Evolutionary conservation across 1,284 basidiomycete genomes (phyloP).

Genomic region (Mycocalia duriaeana): DNA sequence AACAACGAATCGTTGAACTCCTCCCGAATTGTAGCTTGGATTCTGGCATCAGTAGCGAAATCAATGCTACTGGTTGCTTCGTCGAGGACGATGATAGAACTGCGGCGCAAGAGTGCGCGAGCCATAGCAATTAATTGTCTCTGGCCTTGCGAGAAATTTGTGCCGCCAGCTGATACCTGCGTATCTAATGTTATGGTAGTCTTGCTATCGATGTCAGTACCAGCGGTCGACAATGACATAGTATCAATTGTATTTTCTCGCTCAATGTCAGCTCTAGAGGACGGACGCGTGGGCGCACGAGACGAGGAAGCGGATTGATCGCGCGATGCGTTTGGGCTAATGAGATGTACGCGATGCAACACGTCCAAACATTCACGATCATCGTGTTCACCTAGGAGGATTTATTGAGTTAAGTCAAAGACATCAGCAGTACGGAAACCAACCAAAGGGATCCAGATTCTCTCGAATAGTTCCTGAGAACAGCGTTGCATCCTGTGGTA

Average conservation of each 20-base stretch:
- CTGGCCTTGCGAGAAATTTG: constrained; percentile 84
- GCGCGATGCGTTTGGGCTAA: constrained; percentile 45
- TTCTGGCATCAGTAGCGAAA: constrained; percentile 72
- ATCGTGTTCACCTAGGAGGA: constrained; percentile 61
- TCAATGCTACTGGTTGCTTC: constrained; percentile 79
- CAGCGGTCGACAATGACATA: constrained; percentile 35
- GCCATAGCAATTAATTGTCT: constrained; percentile 82
- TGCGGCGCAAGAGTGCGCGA: constrained; percentile 70
- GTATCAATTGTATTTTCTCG: constrained; percentile 26
- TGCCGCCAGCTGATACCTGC: constrained; percentile 73
- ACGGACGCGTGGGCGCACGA: constrained; percentile 39
- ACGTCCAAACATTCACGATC: constrained; percentile 76
- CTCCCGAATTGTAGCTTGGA: constrained; percentile 77
- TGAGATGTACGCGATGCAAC: constrained; percentile 60
- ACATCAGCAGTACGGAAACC: constrained; percentile 6
- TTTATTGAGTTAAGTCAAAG: background rate
- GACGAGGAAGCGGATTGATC: constrained; percentile 33
- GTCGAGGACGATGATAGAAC: constrained; percentile 77
- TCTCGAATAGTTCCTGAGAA: constrained; percentile 86
- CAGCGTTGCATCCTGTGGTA: constrained; percentile 78
- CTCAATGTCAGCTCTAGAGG: constrained; percentile 36
- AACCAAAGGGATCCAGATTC: constrained; percentile 83
- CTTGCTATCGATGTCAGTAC: constrained; percentile 46
- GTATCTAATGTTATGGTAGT: constrained; percentile 62
- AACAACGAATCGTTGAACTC: constrained; percentile 66